Evolutionary conservation across 2,329 filamentous ascomycete species (phyloP), one percentile per base, ranked within the genome.

Genomic region (Epichloe sylvatica): DNA sequence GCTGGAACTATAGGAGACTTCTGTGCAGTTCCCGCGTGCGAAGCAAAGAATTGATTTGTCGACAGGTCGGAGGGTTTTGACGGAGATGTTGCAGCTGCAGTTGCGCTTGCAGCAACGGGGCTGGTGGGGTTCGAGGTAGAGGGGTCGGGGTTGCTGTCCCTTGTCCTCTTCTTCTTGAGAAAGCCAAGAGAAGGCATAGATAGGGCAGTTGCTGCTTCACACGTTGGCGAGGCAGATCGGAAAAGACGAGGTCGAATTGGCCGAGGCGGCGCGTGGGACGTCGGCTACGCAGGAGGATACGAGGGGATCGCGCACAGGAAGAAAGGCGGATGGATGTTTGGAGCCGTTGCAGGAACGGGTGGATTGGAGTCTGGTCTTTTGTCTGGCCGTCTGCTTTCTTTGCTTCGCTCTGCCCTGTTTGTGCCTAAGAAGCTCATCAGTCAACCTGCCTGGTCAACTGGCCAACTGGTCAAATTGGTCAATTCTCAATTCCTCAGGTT

Each of bases 91-190:
- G 19, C 17, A 2, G 17, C 17, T 19, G 17, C 42, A 3, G 42
- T 13, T 12, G 43, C 43, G 15, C 17, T 13, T 19, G 78, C 75
- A 53, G 80, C 81, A 59, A 80, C 71, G 53, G 79, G 77, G 61
- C 79, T 82, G 56, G 75, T 76, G 58, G 79, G 75, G 65, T 84
- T 84, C 57, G 75, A 75, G 62, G 81, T 75, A 62, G 81, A 80
- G 59, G 76, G 77, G 66, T 86, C 81, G 65, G 79, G 75, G 65
- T 82, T 79, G 64, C 81, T 85, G 74, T 96, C 89, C 80, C 89
- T 94, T 72, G 89, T 94, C 80, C 89, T 84, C 79, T 94, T 95
- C 80, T 95, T 97, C 80, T 96, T 96, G 67, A 97, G 81, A 66
- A 96, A 89, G 70, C 88, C 88, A 75, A 96, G 80, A 69, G 80